These are phyloP conservation scores for Fusarium pseudoanthophilum DNA, from an alignment of 2,329 filamentous ascomycete genomes.

Conservation along the genomic window DNA sequence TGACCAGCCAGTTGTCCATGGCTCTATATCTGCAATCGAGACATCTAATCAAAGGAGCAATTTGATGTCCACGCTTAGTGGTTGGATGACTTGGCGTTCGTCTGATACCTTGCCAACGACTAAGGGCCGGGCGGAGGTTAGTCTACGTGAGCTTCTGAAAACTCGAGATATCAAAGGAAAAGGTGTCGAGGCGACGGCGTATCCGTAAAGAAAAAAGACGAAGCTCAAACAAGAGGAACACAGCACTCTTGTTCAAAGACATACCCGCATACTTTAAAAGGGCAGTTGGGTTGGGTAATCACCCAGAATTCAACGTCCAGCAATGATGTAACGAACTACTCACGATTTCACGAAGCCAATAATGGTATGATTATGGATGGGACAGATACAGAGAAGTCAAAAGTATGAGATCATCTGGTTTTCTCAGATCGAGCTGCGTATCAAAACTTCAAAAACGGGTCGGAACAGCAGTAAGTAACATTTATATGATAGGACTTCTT, in stretches of 20 bases:
- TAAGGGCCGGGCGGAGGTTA: conserved; percentile 65
- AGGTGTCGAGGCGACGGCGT: conserved; percentile 39
- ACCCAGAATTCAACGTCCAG: conserved; percentile 24
- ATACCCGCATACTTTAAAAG: background rate
- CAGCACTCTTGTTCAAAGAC: conserved; percentile 39
- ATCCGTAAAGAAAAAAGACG: conserved; percentile 1
- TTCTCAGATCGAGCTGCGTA: conserved; percentile 1
- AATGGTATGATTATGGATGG: conserved; percentile 7
- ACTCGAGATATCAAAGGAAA: conserved; percentile 51
- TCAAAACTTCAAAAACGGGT: background rate
- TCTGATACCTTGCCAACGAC: conserved; percentile 37
- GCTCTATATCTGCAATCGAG: conserved; percentile 43
- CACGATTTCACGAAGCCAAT: conserved; percentile 38
- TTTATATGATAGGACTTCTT: background rate
- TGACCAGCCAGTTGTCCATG: conserved; percentile 44
- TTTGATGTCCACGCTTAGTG: conserved; percentile 54
- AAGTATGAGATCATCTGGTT: conserved; percentile 27
- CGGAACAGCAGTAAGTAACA: background rate
- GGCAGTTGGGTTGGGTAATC: background rate
- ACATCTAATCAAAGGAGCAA: conserved; percentile 41
- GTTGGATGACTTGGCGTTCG: conserved; percentile 60
- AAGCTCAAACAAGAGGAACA: conserved; percentile 38
- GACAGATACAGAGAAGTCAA: conserved; percentile 15
- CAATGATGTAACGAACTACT: conserved; percentile 37
- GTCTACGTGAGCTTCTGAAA: conserved; percentile 63